Percentiles rank a stretch among this genome's conserved stretches.
phyloP scores from a whole-genome alignment of 495 filamentous ascomycete species.

The Neurospora sp. region DNA sequence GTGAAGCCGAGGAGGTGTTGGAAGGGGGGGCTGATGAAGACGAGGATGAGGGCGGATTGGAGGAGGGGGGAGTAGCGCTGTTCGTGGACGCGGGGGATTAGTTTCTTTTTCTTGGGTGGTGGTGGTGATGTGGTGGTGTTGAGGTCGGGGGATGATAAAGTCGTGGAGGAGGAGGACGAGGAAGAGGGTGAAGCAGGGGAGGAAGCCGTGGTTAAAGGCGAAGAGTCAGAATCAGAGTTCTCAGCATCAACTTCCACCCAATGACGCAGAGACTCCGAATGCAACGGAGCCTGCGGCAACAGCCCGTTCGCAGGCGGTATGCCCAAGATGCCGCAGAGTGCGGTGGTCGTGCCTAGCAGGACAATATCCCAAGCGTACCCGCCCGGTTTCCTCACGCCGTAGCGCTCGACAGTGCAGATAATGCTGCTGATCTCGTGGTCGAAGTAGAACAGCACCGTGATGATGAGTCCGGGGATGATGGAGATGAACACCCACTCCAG shows the following conservation, averaged over 20 bases:
- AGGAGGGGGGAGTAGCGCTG: slow-evolving; percentile 60
- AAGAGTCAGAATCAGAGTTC: slow-evolving; percentile 4
- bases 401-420: slow-evolving; percentile 58
- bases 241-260: slow-evolving; percentile 28
- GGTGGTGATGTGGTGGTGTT: neutral
- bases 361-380: slow-evolving; percentile 64
- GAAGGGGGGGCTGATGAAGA: slow-evolving; percentile 55
- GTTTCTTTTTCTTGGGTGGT: neutral
- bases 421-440: slow-evolving; percentile 70
- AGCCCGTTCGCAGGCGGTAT: slow-evolving; percentile 63
- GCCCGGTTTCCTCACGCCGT: slow-evolving; percentile 54
- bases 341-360: slow-evolving; percentile 58
- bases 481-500: slow-evolving; percentile 53
- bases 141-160: neutral
- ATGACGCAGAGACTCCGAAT: slow-evolving; percentile 58
- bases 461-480: slow-evolving; percentile 55
- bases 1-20: slow-evolving; percentile 61
- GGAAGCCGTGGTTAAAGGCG: neutral
- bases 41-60: slow-evolving; percentile 50
- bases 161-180: neutral
- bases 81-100: slow-evolving; percentile 48
- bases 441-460: slow-evolving; percentile 64
- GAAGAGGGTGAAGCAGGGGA: neutral
- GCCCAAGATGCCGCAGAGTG: slow-evolving; percentile 57
- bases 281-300: slow-evolving; percentile 58